Conservation (phyloP, 2,329 filamentous ascomycete genomes). For the Talaromyces amestolkiae region DNA sequence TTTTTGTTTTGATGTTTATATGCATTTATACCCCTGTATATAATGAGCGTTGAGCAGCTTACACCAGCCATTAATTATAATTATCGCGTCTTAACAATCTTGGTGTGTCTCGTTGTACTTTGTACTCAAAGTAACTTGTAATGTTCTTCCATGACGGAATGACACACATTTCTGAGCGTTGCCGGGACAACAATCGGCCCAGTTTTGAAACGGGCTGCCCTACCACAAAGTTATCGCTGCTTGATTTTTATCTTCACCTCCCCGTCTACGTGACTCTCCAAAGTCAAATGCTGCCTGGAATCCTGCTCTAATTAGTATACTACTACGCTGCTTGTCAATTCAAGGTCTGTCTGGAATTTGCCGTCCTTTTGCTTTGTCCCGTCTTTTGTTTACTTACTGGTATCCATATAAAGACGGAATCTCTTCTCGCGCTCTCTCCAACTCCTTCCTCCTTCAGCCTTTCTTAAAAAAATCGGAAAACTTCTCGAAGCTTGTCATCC, state of each 20-base stretch:
- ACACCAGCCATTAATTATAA: background rate
- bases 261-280: background rate
- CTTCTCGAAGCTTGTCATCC: background rate
- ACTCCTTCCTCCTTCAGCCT: background rate
- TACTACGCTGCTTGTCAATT: background rate
- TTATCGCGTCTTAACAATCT: background rate
- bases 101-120: background rate
- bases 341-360: constrained; percentile 1
- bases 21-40: constrained; percentile 17
- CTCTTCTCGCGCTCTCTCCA: background rate
- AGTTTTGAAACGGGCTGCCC: background rate
- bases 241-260: background rate
- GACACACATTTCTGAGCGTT: constrained; percentile 1
- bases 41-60: constrained; percentile 4
- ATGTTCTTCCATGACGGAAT: background rate
- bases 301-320: background rate
- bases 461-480: background rate
- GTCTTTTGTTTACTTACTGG: background rate
- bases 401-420: constrained; percentile 1
- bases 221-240: background rate
- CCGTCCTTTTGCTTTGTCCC: background rate
- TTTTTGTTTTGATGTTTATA: constrained; percentile 9
- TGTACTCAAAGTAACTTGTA: background rate
- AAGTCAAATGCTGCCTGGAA: constrained; percentile 1
- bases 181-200: constrained; percentile 16